Conservation (phyloP, 129 eudicot species). For the Glebionis coronaria region DNA sequence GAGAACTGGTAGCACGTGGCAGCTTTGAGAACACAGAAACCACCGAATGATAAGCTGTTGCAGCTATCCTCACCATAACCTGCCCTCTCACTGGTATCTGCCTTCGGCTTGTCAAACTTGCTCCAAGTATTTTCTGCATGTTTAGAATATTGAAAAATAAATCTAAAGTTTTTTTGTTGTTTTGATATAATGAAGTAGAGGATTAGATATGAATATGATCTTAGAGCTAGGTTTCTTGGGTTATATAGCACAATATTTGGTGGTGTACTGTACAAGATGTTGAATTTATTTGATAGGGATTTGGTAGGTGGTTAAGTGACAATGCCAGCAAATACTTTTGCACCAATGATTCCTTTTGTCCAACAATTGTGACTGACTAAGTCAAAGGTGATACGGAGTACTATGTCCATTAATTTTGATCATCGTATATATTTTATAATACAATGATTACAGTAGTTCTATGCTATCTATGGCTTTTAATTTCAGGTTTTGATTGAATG, state of each 20-base stretch:
- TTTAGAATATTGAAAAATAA: constrained; percentile 18
- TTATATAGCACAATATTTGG: constrained; percentile 23
- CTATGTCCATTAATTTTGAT: constrained; percentile 9
- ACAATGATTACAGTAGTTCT: constrained; percentile 16
- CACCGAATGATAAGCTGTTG: constrained; percentile 52
- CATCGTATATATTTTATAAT: constrained; percentile 12
- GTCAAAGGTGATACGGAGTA: constrained; percentile 24
- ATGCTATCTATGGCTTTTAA: constrained; percentile 6
- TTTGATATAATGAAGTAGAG: constrained; percentile 20
- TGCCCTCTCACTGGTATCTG: constrained; percentile 59
- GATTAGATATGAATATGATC: constrained; percentile 25
- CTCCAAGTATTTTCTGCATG: constrained; percentile 33
- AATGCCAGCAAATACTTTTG: constrained; percentile 36
- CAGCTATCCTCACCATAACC: constrained; percentile 54
- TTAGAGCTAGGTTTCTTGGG: constrained; percentile 20
- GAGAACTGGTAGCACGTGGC: constrained; percentile 16
- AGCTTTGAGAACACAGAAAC: constrained; percentile 36
- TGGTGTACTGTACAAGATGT: constrained; percentile 24
- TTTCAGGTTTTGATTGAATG: constrained; percentile 22
- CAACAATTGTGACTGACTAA: constrained; percentile 18
- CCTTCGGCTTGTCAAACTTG: constrained; percentile 34
- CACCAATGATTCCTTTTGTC: constrained; percentile 36
- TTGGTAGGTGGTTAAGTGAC: constrained; percentile 31
- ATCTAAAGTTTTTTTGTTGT: not conserved
- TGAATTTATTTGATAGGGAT: constrained; percentile 21